phyloP scores from a whole-genome alignment of 176 grass and related monocot genomes.

The Aegilops tauschii region DNA sequence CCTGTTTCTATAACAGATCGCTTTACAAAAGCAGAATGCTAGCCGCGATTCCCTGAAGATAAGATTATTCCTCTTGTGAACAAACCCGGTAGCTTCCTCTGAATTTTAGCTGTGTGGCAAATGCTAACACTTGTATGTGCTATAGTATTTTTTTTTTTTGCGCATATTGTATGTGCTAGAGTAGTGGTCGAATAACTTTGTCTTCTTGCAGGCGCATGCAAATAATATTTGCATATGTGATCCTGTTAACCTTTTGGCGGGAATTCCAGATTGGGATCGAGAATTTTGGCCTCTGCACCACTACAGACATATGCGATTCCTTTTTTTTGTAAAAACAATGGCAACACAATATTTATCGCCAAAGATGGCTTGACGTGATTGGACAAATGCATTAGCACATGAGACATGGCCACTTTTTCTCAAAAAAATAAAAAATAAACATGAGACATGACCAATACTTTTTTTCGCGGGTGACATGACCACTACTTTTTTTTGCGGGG shows the following conservation, averaged over 20 bases:
- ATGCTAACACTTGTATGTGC: no score
- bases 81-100: conserved; percentile 30
- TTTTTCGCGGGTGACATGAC: no score
- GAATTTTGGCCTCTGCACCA: background rate
- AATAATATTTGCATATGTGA: conserved; percentile 22
- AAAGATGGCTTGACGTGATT: background rate
- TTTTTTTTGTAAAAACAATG: background rate
- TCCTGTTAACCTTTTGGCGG: background rate
- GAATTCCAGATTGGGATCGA: background rate
- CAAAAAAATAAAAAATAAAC: no score
- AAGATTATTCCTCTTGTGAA: background rate
- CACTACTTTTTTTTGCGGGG: background rate
- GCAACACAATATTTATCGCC: background rate
- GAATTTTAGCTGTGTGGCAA: background rate
- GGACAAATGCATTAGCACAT: no score
- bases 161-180: background rate
- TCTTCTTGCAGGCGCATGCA: background rate
- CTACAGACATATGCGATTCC: background rate
- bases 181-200: conserved; percentile 27
- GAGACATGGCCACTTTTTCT: no score
- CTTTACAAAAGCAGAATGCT: conserved; percentile 16
- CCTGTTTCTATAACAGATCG: conserved; percentile 14
- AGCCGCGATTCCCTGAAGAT: conserved; percentile 6
- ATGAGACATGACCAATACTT: no score
- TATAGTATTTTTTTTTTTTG: no score